Evolutionary conservation across 352 stramenopile genomes (phyloP), one percentile per base, ranked within the genome.

Genomic region (Phytophthora kernoviae): DNA sequence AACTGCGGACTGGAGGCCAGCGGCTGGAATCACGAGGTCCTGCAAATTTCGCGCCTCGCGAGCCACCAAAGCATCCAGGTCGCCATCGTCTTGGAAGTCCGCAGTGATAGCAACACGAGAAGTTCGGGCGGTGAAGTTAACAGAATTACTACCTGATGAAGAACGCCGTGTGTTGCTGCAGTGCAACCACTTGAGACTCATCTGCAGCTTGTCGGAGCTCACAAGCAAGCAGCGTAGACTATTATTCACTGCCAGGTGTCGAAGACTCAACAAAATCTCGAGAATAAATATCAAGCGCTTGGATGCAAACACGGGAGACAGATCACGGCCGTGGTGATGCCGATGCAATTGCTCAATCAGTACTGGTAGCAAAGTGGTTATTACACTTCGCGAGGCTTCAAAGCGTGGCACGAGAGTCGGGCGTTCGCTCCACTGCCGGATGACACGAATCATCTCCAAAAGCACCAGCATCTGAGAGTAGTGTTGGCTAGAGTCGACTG

Each of bases 341-440:
- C 22, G 6, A n/a, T 54, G 21, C 6, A 68, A 14, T 17, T 50
- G 51, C 12, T 68, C 47, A 0, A 62, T 48, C 26, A 71, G 39
- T 11, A 46, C 41, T 24, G 34, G 51, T 3, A 65, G 36, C 52
- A 71, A 41, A 0, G 14, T 26, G 18, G 4, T 40, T 12, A 36
- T 59, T 2, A 72, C 41, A 14, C 21, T 50, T 1, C 20, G n/a
- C 4, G 26, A 64, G 14, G 53, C 21, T 52, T 54, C 53, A 47
- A 72, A 53, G 20, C 17, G 41, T 24, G 43, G 18, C 0, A 43
- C 4, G 4, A 68, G 32, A 9, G 24, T 39, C 10, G 44, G 17
- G 1, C 57, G 62, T 34, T 65, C 67, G 15, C 56, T 68, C 62
- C 67, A 75, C 21, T 63, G 62, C 2, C 59, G 42, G 30, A 66